Base-by-base conservation (phyloP, 1,284 basidiomycete genomes). In the Tylopilus orsonianus region DNA sequence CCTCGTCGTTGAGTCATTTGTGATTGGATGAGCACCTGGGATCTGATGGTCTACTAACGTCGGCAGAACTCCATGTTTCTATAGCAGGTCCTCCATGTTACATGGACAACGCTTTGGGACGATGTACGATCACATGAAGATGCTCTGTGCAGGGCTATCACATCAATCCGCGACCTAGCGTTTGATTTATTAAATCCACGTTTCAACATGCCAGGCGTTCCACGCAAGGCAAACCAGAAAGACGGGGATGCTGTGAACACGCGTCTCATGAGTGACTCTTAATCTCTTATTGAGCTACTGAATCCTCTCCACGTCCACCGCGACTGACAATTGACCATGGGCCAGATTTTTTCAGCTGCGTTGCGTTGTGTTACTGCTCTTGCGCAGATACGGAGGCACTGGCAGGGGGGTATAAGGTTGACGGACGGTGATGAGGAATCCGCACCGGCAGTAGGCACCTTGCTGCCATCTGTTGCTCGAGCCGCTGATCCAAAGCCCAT, bases 341-440 rank as follows among this genome's bases (percentile, higher is more conserved):
- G 44, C 9, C 57, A 62, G 27, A 32, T 49, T 27, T 1, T 46
- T 32, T 59, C 58, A 24, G 40, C 40, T 3, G 5, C 38, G 29
- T 8, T n/a, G 5, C 20, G 3, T 13, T 59, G 33, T 12, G 22
- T 59, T 38, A 50, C 43, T 23, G 5, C 14, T 20, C 34, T 56
- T 6, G 3, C 10, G 1, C 27, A 47, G n/a, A 14, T 6, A 12
- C 45, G 37, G 22, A 44, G 41, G 33, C 40, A n/a, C n/a, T n/a
- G n/a, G n/a, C n/a, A 44, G 9, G 55, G 57, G 12, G 46, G 26
- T 6, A 14, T 60, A 12, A 52, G 57, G 38, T 22, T 60, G 34
- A 33, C 48, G 13, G 54, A 43, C 6, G 10, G 0, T 9, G 58
- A 60, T 30, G 62, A 56, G 26, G 58, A 60, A 34, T 46, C 60